Base-by-base conservation (phyloP, 805 yeast genomes). In the Yarrowia bubula region DNA sequence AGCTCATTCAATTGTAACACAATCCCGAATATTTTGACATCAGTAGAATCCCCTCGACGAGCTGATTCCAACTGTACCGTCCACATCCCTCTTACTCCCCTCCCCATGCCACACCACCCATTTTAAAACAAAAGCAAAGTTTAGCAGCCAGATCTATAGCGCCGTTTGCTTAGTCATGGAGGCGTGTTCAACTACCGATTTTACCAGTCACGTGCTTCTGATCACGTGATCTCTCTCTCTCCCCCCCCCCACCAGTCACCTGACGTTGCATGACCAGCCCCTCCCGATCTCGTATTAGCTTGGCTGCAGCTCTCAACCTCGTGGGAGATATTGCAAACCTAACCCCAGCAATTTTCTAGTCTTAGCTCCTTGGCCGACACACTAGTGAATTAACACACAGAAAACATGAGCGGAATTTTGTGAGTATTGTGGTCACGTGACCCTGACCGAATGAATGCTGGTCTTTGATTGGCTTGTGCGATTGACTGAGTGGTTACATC, bases 331-430 rank as follows among this genome's bases (percentile, higher is more conserved):
- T 51, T n/a, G 33, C 33, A 51, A 51, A 55, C 61, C 47, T 39
- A 55, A 39, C 61, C 61, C 28, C 47, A 55, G 47, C 47, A 55
- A 55, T 41, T 41, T 41, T 55, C 61, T 39, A 55, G 46, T 37
- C 58, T 22, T 51, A 51, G 43, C 58, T 37, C 58, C 43, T 51
- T 51, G 22, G 41, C 32, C 58, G 43, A 51, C 42, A 50, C 57
- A 51, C 47, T 41, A 28, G 61, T 38, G 41, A 39, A n/a, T 15
- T 17, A 9, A 9, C 14, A 41, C 35, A 31, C 3, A 14, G 31
- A 38, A 18, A 41, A 41, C 37, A 55, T 55, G 61, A 55, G 47
- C 47, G 61, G 61, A 55, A 41, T 55, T 55, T 55, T 55, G 61
- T 55, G 61, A 55, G 61, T 55, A 55, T 41, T 3, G 28, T 22